Percentiles rank a stretch among this genome's conserved stretches.
These are phyloP conservation scores for Apiotrichum laibachii DNA, from an alignment of 1,284 basidiomycete species.

Conservation along the genomic window DNA sequence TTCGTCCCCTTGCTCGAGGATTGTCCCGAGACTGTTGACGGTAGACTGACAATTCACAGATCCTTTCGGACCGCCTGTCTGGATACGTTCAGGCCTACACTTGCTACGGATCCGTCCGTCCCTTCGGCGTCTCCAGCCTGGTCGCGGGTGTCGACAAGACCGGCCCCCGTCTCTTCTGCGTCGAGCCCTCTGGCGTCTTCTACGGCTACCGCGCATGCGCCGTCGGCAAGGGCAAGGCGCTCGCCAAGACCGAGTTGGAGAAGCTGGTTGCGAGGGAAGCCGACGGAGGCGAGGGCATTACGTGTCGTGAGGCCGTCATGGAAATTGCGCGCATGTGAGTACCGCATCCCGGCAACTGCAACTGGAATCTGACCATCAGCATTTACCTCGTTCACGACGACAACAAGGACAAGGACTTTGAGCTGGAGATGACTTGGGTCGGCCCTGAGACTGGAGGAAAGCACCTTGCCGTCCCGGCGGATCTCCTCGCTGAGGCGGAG, in stretches of 20 bases:
- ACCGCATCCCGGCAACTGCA: background rate
- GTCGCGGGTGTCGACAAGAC: slow-evolving; percentile 84
- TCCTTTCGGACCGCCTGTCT: slow-evolving; percentile 74
- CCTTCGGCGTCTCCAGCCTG: slow-evolving; percentile 92
- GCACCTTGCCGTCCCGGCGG: slow-evolving; percentile 79
- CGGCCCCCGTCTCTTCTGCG: slow-evolving; percentile 82
- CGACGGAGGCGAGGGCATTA: slow-evolving; percentile 36
- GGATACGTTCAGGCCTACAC: slow-evolving; percentile 94
- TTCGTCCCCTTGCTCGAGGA: slow-evolving; percentile 48
- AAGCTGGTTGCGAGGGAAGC: slow-evolving; percentile 61
- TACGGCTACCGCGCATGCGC: slow-evolving; percentile 92
- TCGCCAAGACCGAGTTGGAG: slow-evolving; percentile 98
- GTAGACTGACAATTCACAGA: background rate
- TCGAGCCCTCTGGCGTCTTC: slow-evolving; percentile 94
- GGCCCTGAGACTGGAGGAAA: slow-evolving; percentile 76
- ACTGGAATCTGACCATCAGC: slow-evolving; percentile 53
- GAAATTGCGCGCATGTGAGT: slow-evolving; percentile 93
- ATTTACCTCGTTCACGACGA: slow-evolving; percentile 98
- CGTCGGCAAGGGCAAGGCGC: slow-evolving; percentile 91
- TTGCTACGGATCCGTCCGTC: slow-evolving; percentile 94
- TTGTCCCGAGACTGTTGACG: too few species aligned
- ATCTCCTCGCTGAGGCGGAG: slow-evolving; percentile 81
- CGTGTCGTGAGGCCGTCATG: slow-evolving; percentile 77
- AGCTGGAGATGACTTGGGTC: slow-evolving; percentile 97
- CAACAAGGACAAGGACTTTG: slow-evolving; percentile 82